Percentiles rank a stretch among this genome's conserved stretches.
Evolutionary conservation across 2,329 filamentous ascomycete species (phyloP).

Genomic region (Lecanosticta acicola): DNA sequence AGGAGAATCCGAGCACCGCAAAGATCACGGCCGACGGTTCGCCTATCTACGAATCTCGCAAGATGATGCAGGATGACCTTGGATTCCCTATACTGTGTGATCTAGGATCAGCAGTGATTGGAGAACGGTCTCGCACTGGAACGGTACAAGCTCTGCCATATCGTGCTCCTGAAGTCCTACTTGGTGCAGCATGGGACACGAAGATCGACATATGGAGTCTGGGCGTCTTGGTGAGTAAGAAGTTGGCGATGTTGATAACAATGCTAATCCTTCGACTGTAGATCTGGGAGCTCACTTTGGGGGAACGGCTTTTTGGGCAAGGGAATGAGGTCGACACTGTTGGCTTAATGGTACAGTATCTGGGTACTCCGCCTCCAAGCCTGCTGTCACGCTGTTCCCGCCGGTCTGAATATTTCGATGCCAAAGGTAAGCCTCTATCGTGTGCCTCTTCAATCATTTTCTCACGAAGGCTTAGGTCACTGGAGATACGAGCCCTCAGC

Average conservation of each 20-base stretch:
- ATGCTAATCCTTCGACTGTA: too few species aligned
- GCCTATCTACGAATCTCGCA: constrained; percentile 1
- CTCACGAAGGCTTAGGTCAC: not conserved
- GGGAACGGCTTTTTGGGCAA: constrained; percentile 6
- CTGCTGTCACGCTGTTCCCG: not conserved
- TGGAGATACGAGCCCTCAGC: not conserved
- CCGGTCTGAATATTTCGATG: constrained; percentile 1
- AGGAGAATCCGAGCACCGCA: not conserved
- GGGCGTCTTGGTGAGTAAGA: constrained; percentile 14
- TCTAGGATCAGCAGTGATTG: constrained; percentile 1
- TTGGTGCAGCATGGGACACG: constrained; percentile 15
- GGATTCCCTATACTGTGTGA: constrained; percentile 8
- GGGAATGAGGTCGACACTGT: not conserved
- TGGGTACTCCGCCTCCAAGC: not conserved
- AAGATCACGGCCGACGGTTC: not conserved
- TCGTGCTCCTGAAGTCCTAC: constrained; percentile 17
- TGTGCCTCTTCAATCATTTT: too few species aligned
- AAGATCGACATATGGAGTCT: constrained; percentile 20
- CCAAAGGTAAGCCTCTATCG: not conserved
- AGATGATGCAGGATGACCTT: constrained; percentile 4
- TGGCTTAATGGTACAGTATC: constrained; percentile 3
- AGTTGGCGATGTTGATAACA: not conserved
- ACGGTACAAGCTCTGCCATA: constrained; percentile 1
- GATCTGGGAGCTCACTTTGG: constrained; percentile 6
- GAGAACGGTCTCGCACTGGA: not conserved